phyloP scores from a whole-genome alignment of 2,329 filamentous ascomycete species.

The Geosmithia morbida region DNA sequence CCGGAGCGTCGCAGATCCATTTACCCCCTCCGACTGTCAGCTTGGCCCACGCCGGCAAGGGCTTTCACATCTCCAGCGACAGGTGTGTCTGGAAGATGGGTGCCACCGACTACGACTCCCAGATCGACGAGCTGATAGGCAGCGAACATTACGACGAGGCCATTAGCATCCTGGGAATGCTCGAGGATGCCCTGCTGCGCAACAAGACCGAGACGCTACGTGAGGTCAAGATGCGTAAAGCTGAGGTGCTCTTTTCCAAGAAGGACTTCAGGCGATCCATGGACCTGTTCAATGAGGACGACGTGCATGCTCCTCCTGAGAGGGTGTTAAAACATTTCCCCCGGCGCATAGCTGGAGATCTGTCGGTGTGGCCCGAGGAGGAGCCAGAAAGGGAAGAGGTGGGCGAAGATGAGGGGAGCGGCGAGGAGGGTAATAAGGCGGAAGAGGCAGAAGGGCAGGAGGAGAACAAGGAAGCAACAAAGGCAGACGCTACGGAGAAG shows the following conservation, averaged over 20 bases:
- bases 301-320: constrained; percentile 80
- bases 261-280: constrained; percentile 75
- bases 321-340: constrained; percentile 79
- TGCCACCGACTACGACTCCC: constrained; percentile 78
- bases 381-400: constrained; percentile 26
- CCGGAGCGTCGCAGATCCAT: constrained; percentile 71
- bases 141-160: constrained; percentile 74
- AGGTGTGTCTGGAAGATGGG: constrained; percentile 93
- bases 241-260: constrained; percentile 67
- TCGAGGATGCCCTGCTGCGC: constrained; percentile 79
- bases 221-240: constrained; percentile 84
- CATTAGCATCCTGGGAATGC: constrained; percentile 73
- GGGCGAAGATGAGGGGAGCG: constrained; percentile 7
- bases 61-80: constrained; percentile 86
- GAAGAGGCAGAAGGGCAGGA: background rate
- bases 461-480: background rate
- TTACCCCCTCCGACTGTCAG: constrained; percentile 88
- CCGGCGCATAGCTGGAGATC: constrained; percentile 64
- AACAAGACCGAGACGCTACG: constrained; percentile 71
- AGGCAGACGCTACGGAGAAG: constrained; percentile 2
- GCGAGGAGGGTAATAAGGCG: background rate
- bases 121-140: constrained; percentile 69
- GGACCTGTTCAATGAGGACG: constrained; percentile 72
- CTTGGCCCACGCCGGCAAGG: constrained; percentile 90
- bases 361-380: constrained; percentile 41